These are phyloP conservation scores for Glycine tomentella DNA, from an alignment of 306 rosid genomes.

Conservation along the genomic window DNA sequence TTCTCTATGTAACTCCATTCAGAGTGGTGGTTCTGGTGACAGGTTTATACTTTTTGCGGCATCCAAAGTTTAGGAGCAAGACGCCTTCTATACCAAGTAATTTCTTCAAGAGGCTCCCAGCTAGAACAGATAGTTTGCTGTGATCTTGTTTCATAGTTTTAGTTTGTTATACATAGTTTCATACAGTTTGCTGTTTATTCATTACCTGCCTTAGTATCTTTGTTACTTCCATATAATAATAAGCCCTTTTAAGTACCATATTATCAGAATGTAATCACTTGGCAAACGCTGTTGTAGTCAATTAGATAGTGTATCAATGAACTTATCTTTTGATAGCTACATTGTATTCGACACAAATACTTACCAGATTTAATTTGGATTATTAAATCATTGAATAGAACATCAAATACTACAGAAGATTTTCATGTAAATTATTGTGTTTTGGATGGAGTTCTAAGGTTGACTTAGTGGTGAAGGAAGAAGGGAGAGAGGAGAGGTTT, in stretches of 20 bases:
- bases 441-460: neutral
- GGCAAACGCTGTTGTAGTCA: neutral
- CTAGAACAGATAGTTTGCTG: conserved; percentile 73
- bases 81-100: conserved; percentile 75
- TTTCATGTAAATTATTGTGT: neutral
- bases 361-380: neutral
- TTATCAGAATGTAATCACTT: neutral
- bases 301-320: neutral
- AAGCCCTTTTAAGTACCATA: neutral
- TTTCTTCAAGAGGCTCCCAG: conserved; percentile 87
- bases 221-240: neutral
- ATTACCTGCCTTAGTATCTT: neutral
- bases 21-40: conserved; percentile 71
- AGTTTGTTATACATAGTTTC: neutral
- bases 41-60: conserved; percentile 70
- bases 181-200: neutral
- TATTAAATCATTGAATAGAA: neutral
- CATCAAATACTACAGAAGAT: neutral
- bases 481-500: too few species aligned
- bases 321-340: neutral
- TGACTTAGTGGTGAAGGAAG: too few species aligned
- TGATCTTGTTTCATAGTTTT: conserved; percentile 38
- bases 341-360: neutral
- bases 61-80: conserved; percentile 83
- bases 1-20: conserved; percentile 73